A percentile compares a stretch with the other conserved stretches of the same genome.
phyloP scores from a whole-genome alignment of 1,284 basidiomycete species.

The Vanrija sp. region DNA sequence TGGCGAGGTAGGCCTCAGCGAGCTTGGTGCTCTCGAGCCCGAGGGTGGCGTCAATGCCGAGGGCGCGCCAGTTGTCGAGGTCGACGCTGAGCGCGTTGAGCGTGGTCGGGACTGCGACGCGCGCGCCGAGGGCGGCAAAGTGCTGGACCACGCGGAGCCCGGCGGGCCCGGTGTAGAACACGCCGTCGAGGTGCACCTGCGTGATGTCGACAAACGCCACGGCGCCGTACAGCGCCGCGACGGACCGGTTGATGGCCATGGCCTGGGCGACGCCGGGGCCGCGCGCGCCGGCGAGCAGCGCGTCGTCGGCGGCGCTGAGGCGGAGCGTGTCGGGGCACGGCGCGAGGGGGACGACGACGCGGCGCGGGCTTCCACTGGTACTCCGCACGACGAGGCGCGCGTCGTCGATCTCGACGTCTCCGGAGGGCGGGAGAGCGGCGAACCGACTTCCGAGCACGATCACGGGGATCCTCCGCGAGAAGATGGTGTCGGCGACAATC shows the following conservation, averaged over 20 bases:
- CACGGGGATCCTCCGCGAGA: neutral
- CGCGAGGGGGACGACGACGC: neutral
- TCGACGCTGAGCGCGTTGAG: slow-evolving; percentile 10
- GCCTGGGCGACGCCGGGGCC: slow-evolving; percentile 1
- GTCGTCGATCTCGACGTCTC: neutral
- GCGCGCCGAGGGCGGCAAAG: slow-evolving; percentile 3
- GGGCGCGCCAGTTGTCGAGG: neutral
- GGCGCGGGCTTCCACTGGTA: too few relatives aligned
- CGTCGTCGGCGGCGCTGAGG: neutral
- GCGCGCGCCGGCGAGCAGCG: neutral
- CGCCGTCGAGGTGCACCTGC: slow-evolving; percentile 10
- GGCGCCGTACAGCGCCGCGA: slow-evolving; percentile 12
- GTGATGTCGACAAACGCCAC: neutral
- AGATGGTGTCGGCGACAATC: slow-evolving; percentile 3
- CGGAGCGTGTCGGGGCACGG: neutral
- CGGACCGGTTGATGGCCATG: slow-evolving; percentile 4
- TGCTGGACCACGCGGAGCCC: slow-evolving; percentile 6
- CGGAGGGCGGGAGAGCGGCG: neutral
- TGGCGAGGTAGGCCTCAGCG: slow-evolving; percentile 1
- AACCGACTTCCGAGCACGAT: slow-evolving; percentile 1
- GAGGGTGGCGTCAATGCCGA: neutral
- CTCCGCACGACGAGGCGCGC: neutral
- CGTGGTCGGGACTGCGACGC: slow-evolving; percentile 10
- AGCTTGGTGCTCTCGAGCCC: neutral
- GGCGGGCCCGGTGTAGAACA: slow-evolving; percentile 14